Base-by-base conservation (phyloP, 371 early-diverging fungal species). In the Zychaea mexicana region DNA sequence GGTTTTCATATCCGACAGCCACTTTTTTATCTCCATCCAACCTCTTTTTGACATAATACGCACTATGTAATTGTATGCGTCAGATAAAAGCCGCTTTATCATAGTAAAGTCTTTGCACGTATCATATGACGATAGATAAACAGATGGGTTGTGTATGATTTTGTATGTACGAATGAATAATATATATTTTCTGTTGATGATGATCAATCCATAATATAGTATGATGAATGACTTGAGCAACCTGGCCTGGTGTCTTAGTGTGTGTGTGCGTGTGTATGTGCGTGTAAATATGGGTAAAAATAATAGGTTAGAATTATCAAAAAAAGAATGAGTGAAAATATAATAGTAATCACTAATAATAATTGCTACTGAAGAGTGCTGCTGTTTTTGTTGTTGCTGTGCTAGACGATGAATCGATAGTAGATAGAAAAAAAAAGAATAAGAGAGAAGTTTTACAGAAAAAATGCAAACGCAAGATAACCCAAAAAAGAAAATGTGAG, bases 221-320 rank as follows among this genome's bases (percentile, higher is more conserved):
- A 42, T 5, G 33, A 33, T 45, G 45, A 45, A 49, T 24, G 49
- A 49, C 49, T 49, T 49, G 15, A 49, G 49, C 49, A 49, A 49
- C 49, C 49, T 19, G 49, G 49, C 49, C 49, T 19, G 49, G 24
- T 49, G 5, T 49, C 49, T 49, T 49, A 22, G n/a, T n/a, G 46
- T 36, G 15, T n/a, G n/a, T n/a, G n/a, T n/a, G n/a, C n/a, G n/a
- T n/a, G n/a, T n/a, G n/a, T n/a, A n/a, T n/a, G n/a, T n/a, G n/a
- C n/a, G n/a, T n/a, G n/a, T n/a, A n/a, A n/a, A n/a, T n/a, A n/a
- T n/a, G n/a, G n/a, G n/a, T n/a, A n/a, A n/a, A n/a, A n/a, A n/a
- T n/a, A n/a, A n/a, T n/a, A n/a, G n/a, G n/a, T n/a, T n/a, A n/a
- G n/a, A n/a, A 36, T 36, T 36, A 1, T 36, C 17, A 42, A 3